Percentiles rank a stretch among this genome's conserved stretches.
Evolutionary conservation across 345 rosid species (phyloP).

Genomic region (Combretum micranthum): DNA sequence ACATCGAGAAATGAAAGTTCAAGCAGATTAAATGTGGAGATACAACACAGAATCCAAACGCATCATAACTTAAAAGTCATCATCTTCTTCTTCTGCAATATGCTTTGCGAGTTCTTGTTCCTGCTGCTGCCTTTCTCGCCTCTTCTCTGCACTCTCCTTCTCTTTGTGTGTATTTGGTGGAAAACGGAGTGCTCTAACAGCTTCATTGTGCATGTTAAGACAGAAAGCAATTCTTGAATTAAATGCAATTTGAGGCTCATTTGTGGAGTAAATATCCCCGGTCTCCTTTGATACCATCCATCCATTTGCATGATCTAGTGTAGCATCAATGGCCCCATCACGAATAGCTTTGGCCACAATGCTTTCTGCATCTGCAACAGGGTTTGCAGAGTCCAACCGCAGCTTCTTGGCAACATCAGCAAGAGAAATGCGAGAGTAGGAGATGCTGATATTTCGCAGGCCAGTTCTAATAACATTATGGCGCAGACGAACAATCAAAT

Average conservation of each 20-base stretch:
- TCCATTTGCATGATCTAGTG: conserved; percentile 59
- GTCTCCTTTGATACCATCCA: conserved; percentile 85
- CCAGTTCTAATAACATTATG: conserved; percentile 85
- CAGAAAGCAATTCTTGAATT: conserved; percentile 85
- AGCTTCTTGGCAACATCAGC: conserved; percentile 59
- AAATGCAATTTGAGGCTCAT: conserved; percentile 82
- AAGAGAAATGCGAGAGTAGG: conserved; percentile 65
- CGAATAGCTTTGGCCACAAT: conserved; percentile 77
- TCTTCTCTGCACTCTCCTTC: conserved; percentile 78
- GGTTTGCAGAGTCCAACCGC: conserved; percentile 52
- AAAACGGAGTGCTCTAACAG: conserved; percentile 61
- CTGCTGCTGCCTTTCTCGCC: conserved; percentile 79
- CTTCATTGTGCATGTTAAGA: conserved; percentile 88
- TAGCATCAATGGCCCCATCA: conserved; percentile 87
- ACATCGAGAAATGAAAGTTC: too few species aligned
- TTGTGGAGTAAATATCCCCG: conserved; percentile 80
- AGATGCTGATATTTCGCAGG: conserved; percentile 69
- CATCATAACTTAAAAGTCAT: conserved; percentile 35
- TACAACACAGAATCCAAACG: too few species aligned
- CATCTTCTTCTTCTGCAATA: conserved; percentile 91
- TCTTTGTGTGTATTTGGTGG: conserved; percentile 74
- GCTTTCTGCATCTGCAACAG: conserved; percentile 79
- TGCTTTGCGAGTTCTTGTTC: conserved; percentile 85
- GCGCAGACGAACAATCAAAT: conserved; percentile 63
- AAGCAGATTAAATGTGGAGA: too few species aligned